Base-by-base conservation (phyloP, 1,284 basidiomycete species). In the Ustilago curta region DNA sequence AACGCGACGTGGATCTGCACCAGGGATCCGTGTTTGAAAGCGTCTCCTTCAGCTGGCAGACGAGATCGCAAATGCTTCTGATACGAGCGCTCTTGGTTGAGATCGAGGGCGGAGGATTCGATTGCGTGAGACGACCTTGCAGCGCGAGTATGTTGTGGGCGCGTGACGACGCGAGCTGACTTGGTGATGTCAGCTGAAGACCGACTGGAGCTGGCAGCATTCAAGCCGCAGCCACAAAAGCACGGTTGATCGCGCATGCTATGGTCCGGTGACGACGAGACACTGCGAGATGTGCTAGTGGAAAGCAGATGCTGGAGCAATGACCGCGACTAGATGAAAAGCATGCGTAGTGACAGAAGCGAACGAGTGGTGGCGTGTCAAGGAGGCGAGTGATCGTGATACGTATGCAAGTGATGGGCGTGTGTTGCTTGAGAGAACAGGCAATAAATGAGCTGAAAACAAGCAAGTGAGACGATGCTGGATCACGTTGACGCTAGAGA, bases 201-300 rank as follows among this genome's bases (percentile, higher is more conserved):
- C 3, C 61, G 58, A 35, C 68, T 70, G 5, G 68, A 65, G 59
- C 68, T 61, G 45, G 68, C 60, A 19, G 68, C 62, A 23, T 57
- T 45, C n/a, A 51, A 32, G 23, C 62, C 59, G 47, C 68, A 70
- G 51, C 68, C 68, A 23, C 68, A 70, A 1, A 8, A 45, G 51
- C 68, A 70, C 14, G 21, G 40, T 4, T 32, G 53, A 11, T 70
- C 68, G 40, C 50, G 55, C 66, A 69, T 69, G 31, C 8, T 25
- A 39, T 3, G 12, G 4, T 21, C 29, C 23, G 9, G 16, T 42
- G 40, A 42, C 19, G n/a, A 9, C 27, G 27, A 18, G 25, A n/a
- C 4, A 27, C 1, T 18, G n/a, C 27, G 45, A 35, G 23, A n/a
- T 39, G 16, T 4, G 40, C 2, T 23, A 21, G n/a, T 37, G 2